Evolutionary conservation across 2,329 filamentous ascomycete species (phyloP), one percentile per base, ranked within the genome.

Genomic region (Arthrinium puccinioides): DNA sequence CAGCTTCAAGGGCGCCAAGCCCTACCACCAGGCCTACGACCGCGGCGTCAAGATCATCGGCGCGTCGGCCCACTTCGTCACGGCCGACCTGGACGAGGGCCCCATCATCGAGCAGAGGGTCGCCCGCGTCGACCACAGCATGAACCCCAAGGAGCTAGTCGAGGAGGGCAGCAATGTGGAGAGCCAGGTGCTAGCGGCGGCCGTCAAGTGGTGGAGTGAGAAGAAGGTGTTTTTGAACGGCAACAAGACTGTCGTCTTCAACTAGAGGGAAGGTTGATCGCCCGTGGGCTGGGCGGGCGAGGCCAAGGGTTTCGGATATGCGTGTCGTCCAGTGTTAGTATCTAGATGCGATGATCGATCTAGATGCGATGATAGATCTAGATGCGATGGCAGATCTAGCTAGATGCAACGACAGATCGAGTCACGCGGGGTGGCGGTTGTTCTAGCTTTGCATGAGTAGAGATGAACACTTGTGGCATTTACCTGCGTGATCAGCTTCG

Each of bases 41-140:
- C 76, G 85, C 20, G 86, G 86, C 42, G 86, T 92, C 47, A 92
- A 92, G 74, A 90, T 92, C 50, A 88, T 89, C 40, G 86, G 86
- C 41, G 86, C 86, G 18, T 88, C 84, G 3, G 86, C 86, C 5
- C 86, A 92, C 63, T 90, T 90, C 50, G 86, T 90, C 47, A 92
- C 86, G 2, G 84, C 82, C 20, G 85, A 90, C 60, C 62, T 92
- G 44, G 86, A 92, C 54, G 86, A 92, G 66, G 86, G 86, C 2
- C 86, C 86, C 9, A 92, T 92, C 50, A 92, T 92, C 49, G 86
- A 90, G 72, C 86, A 92, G 72, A 74, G 84, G 38, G 79, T 90
- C 37, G 74, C 80, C 6, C 68, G 85, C 13, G 85, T 90, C 19
- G 82, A 87, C 56, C 86, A 92, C 61, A 74, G 70, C 47, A 76